Evolutionary conservation across 2,329 filamentous ascomycete species (phyloP), one percentile per base, ranked within the genome.

Genomic region (Chaetothyriales sp.): DNA sequence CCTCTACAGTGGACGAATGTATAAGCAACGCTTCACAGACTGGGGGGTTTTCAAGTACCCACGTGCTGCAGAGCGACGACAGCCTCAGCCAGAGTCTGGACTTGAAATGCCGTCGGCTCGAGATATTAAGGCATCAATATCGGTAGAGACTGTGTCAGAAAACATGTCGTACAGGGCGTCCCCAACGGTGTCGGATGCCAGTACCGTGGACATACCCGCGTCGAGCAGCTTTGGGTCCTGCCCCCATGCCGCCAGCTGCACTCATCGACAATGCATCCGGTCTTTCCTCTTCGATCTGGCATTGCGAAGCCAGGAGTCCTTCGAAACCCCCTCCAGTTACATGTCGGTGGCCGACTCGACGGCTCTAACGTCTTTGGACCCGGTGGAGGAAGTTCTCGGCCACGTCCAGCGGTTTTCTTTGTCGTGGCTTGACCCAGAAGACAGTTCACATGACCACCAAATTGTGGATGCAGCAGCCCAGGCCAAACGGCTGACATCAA

Each of bases 131-230:
- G 13, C 28, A 13, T 20, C 20, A 13, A 5, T n/a, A 10, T 10
- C 10, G 46, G 22, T 10, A 29, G 20, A 25, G 29, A 18, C 15
- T 9, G 25, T 18, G 4, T 20, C 46, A 47, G 22, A 29, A 33
- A 19, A 18, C 33, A 81, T 73, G 59, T 83, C 80, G 64, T 78
- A 83, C 28, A 82, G 66, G 3, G 76, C 72, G 22, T 82, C 69
- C 62, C 80, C 46, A 61, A 81, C 77, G 52, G 82, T 74, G 62
- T 82, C 80, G 51, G 75, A 78, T 46, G 76, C 79, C 52, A 82
- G 74, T 65, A 82, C 80, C 15, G 10, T 47, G 20, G 18, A 18
- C 10, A 47, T 15, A 9, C 46, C 19, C 15, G 10, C 29, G 8
- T 6, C 28, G 18, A 29, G 29, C 22, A 29, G 37, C 10, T 18